Evolutionary conservation across 768 basidiomycete genomes (phyloP).

Genomic region (Leccinum truebloodii): DNA sequence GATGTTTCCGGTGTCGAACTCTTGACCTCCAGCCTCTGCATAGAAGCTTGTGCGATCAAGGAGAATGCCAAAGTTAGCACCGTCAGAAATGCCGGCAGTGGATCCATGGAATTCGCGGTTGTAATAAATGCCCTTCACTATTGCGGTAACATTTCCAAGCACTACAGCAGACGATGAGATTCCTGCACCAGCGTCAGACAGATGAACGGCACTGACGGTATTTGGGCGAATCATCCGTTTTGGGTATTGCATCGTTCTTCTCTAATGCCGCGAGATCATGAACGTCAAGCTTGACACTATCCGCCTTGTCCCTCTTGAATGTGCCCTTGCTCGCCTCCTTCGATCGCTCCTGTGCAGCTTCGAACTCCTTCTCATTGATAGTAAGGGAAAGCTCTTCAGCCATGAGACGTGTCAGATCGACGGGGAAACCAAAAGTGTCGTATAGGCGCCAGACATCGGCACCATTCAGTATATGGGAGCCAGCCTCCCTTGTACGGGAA

Average conservation of each 20-base stretch:
- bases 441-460: constrained; percentile 97
- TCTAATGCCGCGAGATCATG: constrained; percentile 91
- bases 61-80: constrained; percentile 75
- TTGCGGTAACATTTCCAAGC: constrained; percentile 73
- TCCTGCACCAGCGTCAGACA: neutral
- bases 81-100: constrained; percentile 65
- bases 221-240: constrained; percentile 92
- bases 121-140: constrained; percentile 82
- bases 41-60: constrained; percentile 96
- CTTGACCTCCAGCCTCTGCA: constrained; percentile 96
- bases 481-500: constrained; percentile 59
- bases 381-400: constrained; percentile 87
- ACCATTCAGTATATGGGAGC: constrained; percentile 70
- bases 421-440: constrained; percentile 98
- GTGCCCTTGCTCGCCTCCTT: constrained; percentile 91
- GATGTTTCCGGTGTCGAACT: constrained; percentile 94
- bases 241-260: constrained; percentile 71
- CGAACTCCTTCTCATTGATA: constrained; percentile 88
- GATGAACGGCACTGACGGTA: constrained; percentile 60
- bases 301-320: constrained; percentile 65
- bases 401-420: constrained; percentile 95
- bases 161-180: constrained; percentile 43
- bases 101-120: constrained; percentile 72
- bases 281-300: constrained; percentile 89
- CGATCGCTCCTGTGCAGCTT: constrained; percentile 81